A percentile compares a stretch with the other conserved stretches of the same genome.
Evolutionary conservation across 2,329 filamentous ascomycete genomes (phyloP).

Genomic region (Ceratocystiopsis minuta): DNA sequence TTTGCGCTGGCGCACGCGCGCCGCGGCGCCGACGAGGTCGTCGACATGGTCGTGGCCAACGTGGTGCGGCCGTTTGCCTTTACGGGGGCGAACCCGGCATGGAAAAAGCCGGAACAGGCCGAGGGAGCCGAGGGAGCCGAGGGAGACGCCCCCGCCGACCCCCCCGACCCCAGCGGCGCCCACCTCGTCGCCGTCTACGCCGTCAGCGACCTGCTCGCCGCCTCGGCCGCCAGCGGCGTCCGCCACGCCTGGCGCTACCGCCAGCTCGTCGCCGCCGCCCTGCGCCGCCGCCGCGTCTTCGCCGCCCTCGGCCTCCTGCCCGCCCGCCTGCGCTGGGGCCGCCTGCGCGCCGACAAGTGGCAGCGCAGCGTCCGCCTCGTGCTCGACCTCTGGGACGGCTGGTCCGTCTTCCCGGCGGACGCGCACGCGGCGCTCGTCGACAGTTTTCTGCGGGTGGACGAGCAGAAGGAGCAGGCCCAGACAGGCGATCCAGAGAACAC

Average conservation of each 20-base stretch:
- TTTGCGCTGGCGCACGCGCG: constrained; percentile 83
- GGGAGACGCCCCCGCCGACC: constrained; percentile 14
- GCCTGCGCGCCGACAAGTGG: constrained; percentile 70
- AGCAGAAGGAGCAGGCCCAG: too few species aligned
- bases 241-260: constrained; percentile 78
- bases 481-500: too few species aligned
- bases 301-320: constrained; percentile 58
- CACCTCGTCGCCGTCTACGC: constrained; percentile 71
- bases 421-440: constrained; percentile 53
- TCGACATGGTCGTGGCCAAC: constrained; percentile 74
- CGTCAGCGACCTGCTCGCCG: constrained; percentile 58
- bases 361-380: constrained; percentile 55
- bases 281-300: constrained; percentile 53
- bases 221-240: constrained; percentile 56
- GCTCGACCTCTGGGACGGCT: constrained; percentile 52
- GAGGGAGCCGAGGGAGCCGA: constrained; percentile 16
- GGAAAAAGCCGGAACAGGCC: too few species aligned
- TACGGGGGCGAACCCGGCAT: constrained; percentile 48
- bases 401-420: constrained; percentile 56
- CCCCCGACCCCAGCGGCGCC: constrained; percentile 48
- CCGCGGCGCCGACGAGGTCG: constrained; percentile 72
- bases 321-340: constrained; percentile 58
- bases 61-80: constrained; percentile 59
- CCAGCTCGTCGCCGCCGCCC: constrained; percentile 56
- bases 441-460: constrained; percentile 41